Evolutionary conservation across 1,284 basidiomycete species (phyloP), one percentile per base, ranked within the genome.

Genomic region (Rhizoctonia solani): DNA sequence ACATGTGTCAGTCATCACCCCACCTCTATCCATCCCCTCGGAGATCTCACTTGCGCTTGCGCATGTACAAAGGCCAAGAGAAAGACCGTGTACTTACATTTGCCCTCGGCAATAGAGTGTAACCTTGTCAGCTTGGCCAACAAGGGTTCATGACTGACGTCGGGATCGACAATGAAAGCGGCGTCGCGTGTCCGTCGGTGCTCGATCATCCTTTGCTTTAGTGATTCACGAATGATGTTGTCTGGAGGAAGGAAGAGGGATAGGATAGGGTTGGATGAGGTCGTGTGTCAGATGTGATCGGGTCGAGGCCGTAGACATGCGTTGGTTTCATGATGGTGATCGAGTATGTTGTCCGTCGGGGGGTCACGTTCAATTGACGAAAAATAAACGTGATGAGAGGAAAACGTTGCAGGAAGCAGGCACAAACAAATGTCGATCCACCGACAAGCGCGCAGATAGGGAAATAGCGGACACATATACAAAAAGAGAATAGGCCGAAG

Each of bases 91-190:
- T 46, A 59, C 56, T 61, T 30, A 61, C 84, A 87, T 70, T 84
- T 82, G 16, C 82, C 69, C 78, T 85, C 76, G 72, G 81, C 85
- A 76, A 81, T 82, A 75, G 80, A 80, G 76, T 79, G 81, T 76
- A 81, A 80, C 41, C 75, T 75, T 19, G 73, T 72, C 8, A 81
- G 74, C 79, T 76, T 54, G 74, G 76, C 72, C 78, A 39, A 70
- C 66, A 54, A 68, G 67, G 53, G 71, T 59, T 53, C 56, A 61
- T 50, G 68, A 37, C 41, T 69, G 30, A 71, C 42, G 14, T 69
- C 68, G 49, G 70, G 47, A 34, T 73, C 71, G 2, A 74, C 71
- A 23, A 73, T 59, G 59, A 71, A 73, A 16, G 71, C 52, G 5
- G 75, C 74, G 39, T 74, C 69, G 21, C 71, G 56, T 70, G 72